Base-by-base conservation (phyloP, 495 filamentous ascomycete genomes). In the Neurospora terricola region DNA sequence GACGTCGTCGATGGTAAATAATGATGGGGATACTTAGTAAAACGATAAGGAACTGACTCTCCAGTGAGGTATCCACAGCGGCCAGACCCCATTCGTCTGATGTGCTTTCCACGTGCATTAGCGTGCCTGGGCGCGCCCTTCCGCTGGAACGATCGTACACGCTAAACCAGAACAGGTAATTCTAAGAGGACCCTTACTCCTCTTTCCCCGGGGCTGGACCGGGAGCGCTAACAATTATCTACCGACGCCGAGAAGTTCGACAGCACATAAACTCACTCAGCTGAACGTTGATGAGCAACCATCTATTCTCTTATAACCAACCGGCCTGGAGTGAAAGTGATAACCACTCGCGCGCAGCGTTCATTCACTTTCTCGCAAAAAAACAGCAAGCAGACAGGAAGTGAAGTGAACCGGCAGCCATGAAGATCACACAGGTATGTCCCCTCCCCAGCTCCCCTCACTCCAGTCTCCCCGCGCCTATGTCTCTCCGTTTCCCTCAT, bases 381-480 rank as follows among this genome's bases (percentile, higher is more conserved):
- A 71, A 1, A 14, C 9, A 30, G 5, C 36, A 30, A 45, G 11
- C 23, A 34, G 23, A 62, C 54, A 62, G 34, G 34, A 36, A 34
- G 14, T 62, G 27, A 62, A 16, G 14, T 42, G 39, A 62, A 62
- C 23, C 54, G 12, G 12, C 54, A 10, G 43, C 40, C 27, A 72
- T 72, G 70, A 72, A 72, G 43, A 38, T 72, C 27, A 72, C 43
- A 36, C 11, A 43, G 18, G 70, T 72, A 72, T 5, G 43, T 66
- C 42, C 42, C 42, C 3, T 43, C 18, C 18, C 18, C 30, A 34
- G 30, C 30, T 43, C 18, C 42, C 42, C 42, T 10, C 7, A 4
- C 39, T 42, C 39, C 39, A 42, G 14, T 42, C 7, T n/a, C 40
- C 14, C 70, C 39, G 45, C 1, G n/a, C 42, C 43, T 45, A 40